phyloP scores from a whole-genome alignment of 768 basidiomycete species.

The Boletus rubroflammeus region DNA sequence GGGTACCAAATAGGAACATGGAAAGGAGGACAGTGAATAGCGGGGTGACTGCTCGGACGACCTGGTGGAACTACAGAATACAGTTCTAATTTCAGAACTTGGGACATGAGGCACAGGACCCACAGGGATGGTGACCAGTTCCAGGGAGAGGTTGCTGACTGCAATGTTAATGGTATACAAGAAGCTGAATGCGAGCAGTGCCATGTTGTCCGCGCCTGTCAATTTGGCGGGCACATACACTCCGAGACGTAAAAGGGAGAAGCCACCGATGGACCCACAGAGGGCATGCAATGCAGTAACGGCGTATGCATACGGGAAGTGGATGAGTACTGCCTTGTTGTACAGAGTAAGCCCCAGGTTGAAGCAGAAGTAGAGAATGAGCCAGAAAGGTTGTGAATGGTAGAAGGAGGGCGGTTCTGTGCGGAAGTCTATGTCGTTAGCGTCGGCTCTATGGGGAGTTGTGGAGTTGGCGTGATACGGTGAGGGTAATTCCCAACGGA shows the following conservation, averaged over 20 bases:
- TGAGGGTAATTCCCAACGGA: conserved; percentile 20
- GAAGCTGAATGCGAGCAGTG: conserved; percentile 77
- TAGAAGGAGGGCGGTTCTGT: conserved; percentile 19
- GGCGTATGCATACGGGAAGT: conserved; percentile 95
- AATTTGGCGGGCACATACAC: conserved; percentile 57
- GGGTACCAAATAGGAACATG: conserved; percentile 58
- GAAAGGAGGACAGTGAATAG: conserved; percentile 87
- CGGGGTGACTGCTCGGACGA: conserved; percentile 89
- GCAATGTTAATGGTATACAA: conserved; percentile 94
- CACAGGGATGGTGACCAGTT: conserved; percentile 87
- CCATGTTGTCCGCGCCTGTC: conserved; percentile 47
- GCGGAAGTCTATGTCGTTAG: conserved; percentile 3
- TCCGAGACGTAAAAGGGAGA: conserved; percentile 54
- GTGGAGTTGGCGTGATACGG: conserved; percentile 11
- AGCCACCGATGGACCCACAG: conserved; percentile 80
- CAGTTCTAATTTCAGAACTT: background rate
- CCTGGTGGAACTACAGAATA: conserved; percentile 83
- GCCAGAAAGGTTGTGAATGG: conserved; percentile 51
- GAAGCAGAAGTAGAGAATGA: conserved; percentile 81
- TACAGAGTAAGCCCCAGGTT: conserved; percentile 91
- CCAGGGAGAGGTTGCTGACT: conserved; percentile 87
- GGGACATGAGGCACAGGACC: conserved; percentile 29
- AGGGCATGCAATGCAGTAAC: conserved; percentile 91
- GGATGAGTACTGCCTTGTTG: conserved; percentile 90
- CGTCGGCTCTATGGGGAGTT: background rate